A percentile compares a stretch with the other conserved stretches of the same genome.
phyloP scores from a whole-genome alignment of 495 filamentous ascomycete genomes.

The Amphirosellinia nigrospora region DNA sequence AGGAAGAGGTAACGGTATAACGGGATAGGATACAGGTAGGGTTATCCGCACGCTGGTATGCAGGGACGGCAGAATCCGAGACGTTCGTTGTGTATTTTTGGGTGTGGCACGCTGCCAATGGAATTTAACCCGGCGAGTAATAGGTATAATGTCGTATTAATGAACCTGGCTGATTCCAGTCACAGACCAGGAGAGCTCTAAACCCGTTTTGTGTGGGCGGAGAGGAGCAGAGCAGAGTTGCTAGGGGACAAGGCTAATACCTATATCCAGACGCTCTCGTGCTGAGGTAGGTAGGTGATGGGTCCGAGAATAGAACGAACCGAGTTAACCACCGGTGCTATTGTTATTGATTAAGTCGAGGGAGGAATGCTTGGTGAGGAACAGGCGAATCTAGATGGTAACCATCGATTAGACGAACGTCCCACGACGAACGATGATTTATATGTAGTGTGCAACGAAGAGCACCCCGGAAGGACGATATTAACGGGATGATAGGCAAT shows the following conservation, averaged over 20 bases:
- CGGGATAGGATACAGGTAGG: background rate
- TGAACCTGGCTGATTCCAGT: slow-evolving; percentile 5
- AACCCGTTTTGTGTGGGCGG: background rate
- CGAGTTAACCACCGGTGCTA: background rate
- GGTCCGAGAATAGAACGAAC: background rate
- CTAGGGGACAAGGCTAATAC: background rate
- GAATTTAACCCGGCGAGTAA: background rate
- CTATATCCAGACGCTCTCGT: background rate
- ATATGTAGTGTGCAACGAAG: background rate
- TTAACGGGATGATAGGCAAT: slow-evolving; percentile 1
- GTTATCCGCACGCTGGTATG: slow-evolving; percentile 6
- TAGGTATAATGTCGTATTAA: background rate
- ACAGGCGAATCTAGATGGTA: background rate
- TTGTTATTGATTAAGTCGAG: slow-evolving; percentile 5
- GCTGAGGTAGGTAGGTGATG: background rate
- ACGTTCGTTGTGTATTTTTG: background rate
- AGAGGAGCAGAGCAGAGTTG: background rate
- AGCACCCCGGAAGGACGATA: background rate
- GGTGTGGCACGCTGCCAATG: background rate
- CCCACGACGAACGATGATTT: background rate
- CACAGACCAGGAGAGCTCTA: slow-evolving; percentile 3
- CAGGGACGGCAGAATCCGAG: background rate
- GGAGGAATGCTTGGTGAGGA: slow-evolving; percentile 3
- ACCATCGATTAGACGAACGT: slow-evolving; percentile 10
- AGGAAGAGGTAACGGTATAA: background rate